phyloP scores from a whole-genome alignment of 768 basidiomycete genomes.

The Phanerodontia chrysosporium region DNA sequence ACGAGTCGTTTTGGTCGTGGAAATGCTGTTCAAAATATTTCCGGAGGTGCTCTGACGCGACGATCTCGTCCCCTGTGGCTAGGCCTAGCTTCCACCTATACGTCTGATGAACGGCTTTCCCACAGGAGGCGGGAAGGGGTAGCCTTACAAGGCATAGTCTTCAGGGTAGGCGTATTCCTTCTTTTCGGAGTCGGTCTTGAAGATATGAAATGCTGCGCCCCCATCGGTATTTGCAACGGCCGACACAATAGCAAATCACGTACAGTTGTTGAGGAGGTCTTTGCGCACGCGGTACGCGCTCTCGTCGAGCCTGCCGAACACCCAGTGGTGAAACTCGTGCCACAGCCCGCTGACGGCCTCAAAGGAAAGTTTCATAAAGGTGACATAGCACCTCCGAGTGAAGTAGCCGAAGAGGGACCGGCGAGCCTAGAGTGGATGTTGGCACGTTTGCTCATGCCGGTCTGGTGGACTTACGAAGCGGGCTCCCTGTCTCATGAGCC shows the following conservation, averaged over 20 bases:
- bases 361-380: slow-evolving; percentile 74
- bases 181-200: slow-evolving; percentile 62
- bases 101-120: not conserved
- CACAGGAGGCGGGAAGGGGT: not conserved
- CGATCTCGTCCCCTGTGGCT: slow-evolving; percentile 63
- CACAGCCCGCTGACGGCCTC: slow-evolving; percentile 64
- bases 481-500: slow-evolving; percentile 12
- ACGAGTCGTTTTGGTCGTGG: slow-evolving; percentile 79
- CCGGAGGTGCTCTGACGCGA: slow-evolving; percentile 67
- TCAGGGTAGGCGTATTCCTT: slow-evolving; percentile 62
- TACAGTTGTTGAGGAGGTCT: slow-evolving; percentile 48
- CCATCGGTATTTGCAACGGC: not conserved
- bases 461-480: not conserved
- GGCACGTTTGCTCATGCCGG: not conserved
- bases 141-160: slow-evolving; percentile 52
- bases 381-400: slow-evolving; percentile 70
- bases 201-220: slow-evolving; percentile 42
- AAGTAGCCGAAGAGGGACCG: slow-evolving; percentile 82
- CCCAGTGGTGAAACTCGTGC: slow-evolving; percentile 65
- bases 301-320: slow-evolving; percentile 36
- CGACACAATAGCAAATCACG: slow-evolving; percentile 23
- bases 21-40: slow-evolving; percentile 85
- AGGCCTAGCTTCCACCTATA: slow-evolving; percentile 63
- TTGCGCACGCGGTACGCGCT: slow-evolving; percentile 28
- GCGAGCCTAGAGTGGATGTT: slow-evolving; percentile 42